Evolutionary conservation across 2,329 filamentous ascomycete genomes (phyloP).

Genomic region (Bipolaris victoriae): DNA sequence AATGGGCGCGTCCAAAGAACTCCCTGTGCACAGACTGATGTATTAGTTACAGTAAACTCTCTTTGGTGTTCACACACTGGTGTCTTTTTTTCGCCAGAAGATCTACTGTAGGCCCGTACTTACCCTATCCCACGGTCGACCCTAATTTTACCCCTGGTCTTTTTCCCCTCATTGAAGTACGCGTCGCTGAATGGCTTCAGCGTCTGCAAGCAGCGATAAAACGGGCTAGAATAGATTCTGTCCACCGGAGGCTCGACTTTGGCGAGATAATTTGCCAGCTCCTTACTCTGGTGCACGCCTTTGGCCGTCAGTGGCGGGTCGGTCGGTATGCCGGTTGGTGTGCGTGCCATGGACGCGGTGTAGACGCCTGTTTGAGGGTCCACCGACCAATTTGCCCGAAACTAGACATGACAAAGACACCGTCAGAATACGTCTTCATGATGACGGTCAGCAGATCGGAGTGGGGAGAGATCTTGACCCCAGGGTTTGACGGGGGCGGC

Average conservation of each 20-base stretch:
- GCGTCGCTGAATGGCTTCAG: slow-evolving; percentile 48
- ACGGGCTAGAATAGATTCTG: slow-evolving; percentile 68
- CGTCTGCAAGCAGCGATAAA: slow-evolving; percentile 51
- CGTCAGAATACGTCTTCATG: slow-evolving; percentile 29
- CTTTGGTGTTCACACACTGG: too few species aligned
- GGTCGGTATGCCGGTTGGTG: slow-evolving; percentile 84
- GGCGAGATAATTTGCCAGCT: slow-evolving; percentile 72
- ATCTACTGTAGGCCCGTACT: slow-evolving; percentile 15
- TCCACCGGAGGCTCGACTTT: slow-evolving; percentile 71
- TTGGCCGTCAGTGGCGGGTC: slow-evolving; percentile 88
- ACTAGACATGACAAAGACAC: slow-evolving; percentile 55
- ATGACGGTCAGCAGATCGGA: slow-evolving; percentile 10
- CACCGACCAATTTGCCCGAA: slow-evolving; percentile 88
- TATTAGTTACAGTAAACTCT: background rate
- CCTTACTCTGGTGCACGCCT: slow-evolving; percentile 80
- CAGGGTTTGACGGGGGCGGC: background rate
- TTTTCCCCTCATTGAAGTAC: slow-evolving; percentile 37
- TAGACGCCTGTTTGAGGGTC: slow-evolving; percentile 82
- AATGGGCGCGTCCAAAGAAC: slow-evolving; percentile 88
- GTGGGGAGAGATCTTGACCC: background rate
- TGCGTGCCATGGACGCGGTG: slow-evolving; percentile 65
- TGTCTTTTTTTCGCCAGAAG: too few species aligned
- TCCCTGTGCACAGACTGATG: slow-evolving; percentile 55
- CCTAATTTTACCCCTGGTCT: slow-evolving; percentile 51
- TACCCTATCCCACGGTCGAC: slow-evolving; percentile 62